These are phyloP conservation scores for Psidium friedrichsthalianum DNA, from an alignment of 345 rosid genomes.

Conservation along the genomic window DNA sequence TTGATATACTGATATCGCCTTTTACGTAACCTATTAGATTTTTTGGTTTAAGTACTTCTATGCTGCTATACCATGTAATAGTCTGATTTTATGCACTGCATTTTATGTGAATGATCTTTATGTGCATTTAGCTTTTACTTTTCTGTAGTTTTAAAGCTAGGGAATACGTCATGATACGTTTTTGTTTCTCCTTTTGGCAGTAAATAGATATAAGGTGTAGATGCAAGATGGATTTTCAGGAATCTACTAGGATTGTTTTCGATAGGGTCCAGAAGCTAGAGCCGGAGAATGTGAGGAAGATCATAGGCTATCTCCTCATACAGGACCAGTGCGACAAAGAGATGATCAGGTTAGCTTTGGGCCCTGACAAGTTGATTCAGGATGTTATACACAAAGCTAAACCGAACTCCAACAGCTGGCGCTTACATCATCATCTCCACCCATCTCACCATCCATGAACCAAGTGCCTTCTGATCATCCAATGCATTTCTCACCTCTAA, in stretches of 20 bases:
- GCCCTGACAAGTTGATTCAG: constrained; percentile 34
- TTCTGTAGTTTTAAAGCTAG: neutral
- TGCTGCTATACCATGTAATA: neutral
- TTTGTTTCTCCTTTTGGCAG: constrained; percentile 1
- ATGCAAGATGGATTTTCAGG: constrained; percentile 37
- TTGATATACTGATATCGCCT: neutral
- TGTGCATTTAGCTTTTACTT: neutral
- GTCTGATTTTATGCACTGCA: neutral
- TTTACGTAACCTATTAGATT: neutral
- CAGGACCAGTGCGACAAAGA: constrained; percentile 33
- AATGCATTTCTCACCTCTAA: constrained; percentile 10
- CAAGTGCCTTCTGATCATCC: constrained; percentile 7
- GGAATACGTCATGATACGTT: neutral
- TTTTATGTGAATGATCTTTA: neutral
- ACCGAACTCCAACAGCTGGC: constrained; percentile 25
- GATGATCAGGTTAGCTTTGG: constrained; percentile 25
- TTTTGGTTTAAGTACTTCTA: neutral
- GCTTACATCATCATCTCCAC: constrained; percentile 12
- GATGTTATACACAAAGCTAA: constrained; percentile 30
- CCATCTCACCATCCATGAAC: constrained; percentile 22
- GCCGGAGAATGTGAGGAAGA: constrained; percentile 39
- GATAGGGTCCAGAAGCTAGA: constrained; percentile 36
- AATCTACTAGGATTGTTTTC: constrained; percentile 27
- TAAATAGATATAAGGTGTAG: neutral
- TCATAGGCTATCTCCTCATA: constrained; percentile 39